Evolutionary conservation across 345 rosid genomes (phyloP).

Genomic region (Populus tremula): DNA sequence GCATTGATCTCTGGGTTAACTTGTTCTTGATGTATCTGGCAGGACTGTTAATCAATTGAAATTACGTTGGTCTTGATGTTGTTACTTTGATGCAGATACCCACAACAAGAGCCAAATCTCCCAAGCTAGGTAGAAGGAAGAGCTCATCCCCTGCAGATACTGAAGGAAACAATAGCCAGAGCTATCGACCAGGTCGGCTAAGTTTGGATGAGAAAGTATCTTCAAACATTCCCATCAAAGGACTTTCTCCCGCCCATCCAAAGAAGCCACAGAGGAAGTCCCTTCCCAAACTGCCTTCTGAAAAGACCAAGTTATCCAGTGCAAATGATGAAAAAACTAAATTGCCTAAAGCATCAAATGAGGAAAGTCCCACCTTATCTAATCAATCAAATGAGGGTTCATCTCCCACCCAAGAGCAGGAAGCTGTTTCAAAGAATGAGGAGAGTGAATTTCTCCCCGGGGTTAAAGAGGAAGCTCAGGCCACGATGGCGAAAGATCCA

Average conservation of each 20-base stretch:
- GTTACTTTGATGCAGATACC: constrained; percentile 60
- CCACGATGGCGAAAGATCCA: constrained; percentile 36
- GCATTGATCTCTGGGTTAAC: not conserved
- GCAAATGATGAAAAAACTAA: constrained; percentile 19
- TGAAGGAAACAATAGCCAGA: constrained; percentile 44
- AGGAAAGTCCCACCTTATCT: constrained; percentile 12
- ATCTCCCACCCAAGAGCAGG: constrained; percentile 31
- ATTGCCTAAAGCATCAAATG: constrained; percentile 21
- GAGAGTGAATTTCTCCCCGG: constrained; percentile 29
- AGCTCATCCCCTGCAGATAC: constrained; percentile 39
- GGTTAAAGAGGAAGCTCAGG: constrained; percentile 39
- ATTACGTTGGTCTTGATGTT: not conserved
- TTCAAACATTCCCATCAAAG: constrained; percentile 43
- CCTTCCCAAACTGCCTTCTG: constrained; percentile 90
- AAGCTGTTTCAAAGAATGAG: constrained; percentile 20
- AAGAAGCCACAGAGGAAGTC: constrained; percentile 78
- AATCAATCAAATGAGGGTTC: constrained; percentile 11
- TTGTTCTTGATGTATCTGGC: not conserved
- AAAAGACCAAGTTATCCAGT: constrained; percentile 48
- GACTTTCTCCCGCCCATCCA: constrained; percentile 38
- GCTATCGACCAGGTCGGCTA: constrained; percentile 38
- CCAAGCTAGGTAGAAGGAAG: constrained; percentile 91
- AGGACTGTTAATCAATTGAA: not conserved
- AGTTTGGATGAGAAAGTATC: constrained; percentile 70
- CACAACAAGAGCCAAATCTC: constrained; percentile 92